A percentile compares a stretch with the other conserved stretches of the same genome.
These are phyloP conservation scores for Syzygium malaccense DNA, from an alignment of 441 rosid genomes.

Conservation along the genomic window DNA sequence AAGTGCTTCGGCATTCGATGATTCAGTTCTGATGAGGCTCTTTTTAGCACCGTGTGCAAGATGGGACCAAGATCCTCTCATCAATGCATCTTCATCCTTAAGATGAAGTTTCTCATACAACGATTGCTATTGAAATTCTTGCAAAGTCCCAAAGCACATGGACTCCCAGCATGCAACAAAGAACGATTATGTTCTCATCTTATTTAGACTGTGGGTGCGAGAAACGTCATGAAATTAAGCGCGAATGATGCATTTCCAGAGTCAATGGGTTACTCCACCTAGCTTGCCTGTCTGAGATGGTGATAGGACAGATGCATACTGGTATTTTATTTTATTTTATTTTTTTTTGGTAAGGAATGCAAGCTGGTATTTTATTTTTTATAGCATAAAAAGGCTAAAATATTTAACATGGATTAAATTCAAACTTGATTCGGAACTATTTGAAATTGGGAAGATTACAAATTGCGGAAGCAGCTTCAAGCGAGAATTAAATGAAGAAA, in stretches of 20 bases:
- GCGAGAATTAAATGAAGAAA: too few relatives aligned
- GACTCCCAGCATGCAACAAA: not conserved
- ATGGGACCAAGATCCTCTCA: not conserved
- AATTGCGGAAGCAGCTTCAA: too few relatives aligned
- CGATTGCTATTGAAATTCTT: not conserved
- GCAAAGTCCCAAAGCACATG: not conserved
- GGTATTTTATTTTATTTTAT: too few relatives aligned
- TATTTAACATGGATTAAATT: too few relatives aligned
- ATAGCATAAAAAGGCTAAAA: too few relatives aligned
- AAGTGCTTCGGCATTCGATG: not conserved
- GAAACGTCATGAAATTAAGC: not conserved
- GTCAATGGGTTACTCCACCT: not conserved
- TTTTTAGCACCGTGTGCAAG: not conserved
- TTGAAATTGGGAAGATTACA: too few relatives aligned
- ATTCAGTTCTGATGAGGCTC: not conserved
- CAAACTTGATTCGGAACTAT: too few relatives aligned
- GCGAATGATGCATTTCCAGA: not conserved
- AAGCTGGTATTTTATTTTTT: too few relatives aligned
- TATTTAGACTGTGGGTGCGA: not conserved
- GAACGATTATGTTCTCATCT: not conserved
- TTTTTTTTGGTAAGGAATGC: too few relatives aligned
- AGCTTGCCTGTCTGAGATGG: not conserved
- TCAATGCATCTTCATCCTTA: not conserved
- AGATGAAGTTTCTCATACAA: not conserved
- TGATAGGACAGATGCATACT: not conserved